Conservation (phyloP, 495 filamentous ascomycete species). For the Glarea lozoyensis region DNA sequence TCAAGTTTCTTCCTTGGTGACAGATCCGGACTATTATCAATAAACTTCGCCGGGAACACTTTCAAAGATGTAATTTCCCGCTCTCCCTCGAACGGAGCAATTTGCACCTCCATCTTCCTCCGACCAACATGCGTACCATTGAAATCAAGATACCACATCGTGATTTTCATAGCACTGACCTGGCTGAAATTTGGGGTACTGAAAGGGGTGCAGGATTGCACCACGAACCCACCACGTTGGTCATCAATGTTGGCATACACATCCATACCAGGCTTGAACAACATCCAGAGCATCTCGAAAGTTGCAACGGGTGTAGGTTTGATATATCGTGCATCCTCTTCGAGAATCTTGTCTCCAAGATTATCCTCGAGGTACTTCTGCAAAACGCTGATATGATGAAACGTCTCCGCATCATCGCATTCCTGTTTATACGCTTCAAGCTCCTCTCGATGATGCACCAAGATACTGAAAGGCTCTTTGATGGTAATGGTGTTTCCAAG, state of each 20-base stretch:
- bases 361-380: constrained; percentile 5
- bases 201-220: not conserved
- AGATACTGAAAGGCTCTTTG: constrained; percentile 2
- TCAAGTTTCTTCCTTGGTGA: constrained; percentile 2
- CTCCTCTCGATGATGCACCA: constrained; percentile 6
- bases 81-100: constrained; percentile 7
- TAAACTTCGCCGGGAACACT: constrained; percentile 3
- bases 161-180: not conserved
- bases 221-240: not conserved
- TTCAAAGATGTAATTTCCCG: constrained; percentile 2
- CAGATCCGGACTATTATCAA: not conserved
- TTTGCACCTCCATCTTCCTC: not conserved
- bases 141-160: constrained; percentile 1
- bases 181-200: not conserved
- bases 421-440: constrained; percentile 5
- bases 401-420: constrained; percentile 1
- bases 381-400: constrained; percentile 7
- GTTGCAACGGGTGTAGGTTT: constrained; percentile 1
- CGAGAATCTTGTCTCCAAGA: not conserved
- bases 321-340: constrained; percentile 4
- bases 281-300: constrained; percentile 7
- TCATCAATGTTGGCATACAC: not conserved
- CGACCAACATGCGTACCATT: constrained; percentile 1
- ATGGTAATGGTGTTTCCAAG: constrained; percentile 5
- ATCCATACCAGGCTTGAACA: constrained; percentile 6